A percentile compares a stretch with the other conserved stretches of the same genome.
These are phyloP conservation scores for Leccinum griseonigrum DNA, from an alignment of 1,284 basidiomycete species.

Conservation along the genomic window DNA sequence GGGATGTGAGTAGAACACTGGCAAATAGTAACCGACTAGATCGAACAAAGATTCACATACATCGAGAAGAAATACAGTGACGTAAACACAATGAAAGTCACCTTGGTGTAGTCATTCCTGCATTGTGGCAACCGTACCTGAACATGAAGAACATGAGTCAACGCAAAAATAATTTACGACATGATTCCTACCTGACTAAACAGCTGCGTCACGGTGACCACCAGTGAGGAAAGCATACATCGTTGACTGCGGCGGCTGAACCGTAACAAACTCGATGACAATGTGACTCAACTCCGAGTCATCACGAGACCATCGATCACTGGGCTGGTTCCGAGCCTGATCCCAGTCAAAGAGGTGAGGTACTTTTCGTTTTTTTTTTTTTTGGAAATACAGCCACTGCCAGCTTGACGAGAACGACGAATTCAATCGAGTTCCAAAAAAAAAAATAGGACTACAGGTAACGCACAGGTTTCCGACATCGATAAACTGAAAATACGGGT, in stretches of 20 bases:
- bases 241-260: conserved; percentile 96
- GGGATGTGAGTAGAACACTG: neutral
- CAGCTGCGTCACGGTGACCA: conserved; percentile 81
- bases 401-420: conserved; percentile 49
- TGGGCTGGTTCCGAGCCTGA: conserved; percentile 89
- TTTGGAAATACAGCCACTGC: conserved; percentile 62
- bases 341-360: conserved; percentile 99
- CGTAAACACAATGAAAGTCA: conserved; percentile 89
- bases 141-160: conserved; percentile 6
- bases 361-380: conserved; percentile 40
- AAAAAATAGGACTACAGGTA: neutral
- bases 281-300: conserved; percentile 81
- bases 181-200: conserved; percentile 67
- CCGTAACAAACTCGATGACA: conserved; percentile 98
- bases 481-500: conserved; percentile 98
- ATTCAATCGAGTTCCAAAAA: conserved; percentile 8
- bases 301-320: conserved; percentile 90
- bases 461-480: conserved; percentile 91
- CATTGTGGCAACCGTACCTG: conserved; percentile 95
- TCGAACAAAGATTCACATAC: conserved; percentile 45
- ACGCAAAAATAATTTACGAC: neutral
- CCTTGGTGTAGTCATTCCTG: conserved; percentile 89
- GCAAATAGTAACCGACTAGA: neutral
- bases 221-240: conserved; percentile 98
- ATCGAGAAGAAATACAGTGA: conserved; percentile 98